Percentiles rank a stretch among this genome's conserved stretches.
These are phyloP conservation scores for Solanum hybrid DNA, from an alignment of 305 asterid species.

Conservation along the genomic window DNA sequence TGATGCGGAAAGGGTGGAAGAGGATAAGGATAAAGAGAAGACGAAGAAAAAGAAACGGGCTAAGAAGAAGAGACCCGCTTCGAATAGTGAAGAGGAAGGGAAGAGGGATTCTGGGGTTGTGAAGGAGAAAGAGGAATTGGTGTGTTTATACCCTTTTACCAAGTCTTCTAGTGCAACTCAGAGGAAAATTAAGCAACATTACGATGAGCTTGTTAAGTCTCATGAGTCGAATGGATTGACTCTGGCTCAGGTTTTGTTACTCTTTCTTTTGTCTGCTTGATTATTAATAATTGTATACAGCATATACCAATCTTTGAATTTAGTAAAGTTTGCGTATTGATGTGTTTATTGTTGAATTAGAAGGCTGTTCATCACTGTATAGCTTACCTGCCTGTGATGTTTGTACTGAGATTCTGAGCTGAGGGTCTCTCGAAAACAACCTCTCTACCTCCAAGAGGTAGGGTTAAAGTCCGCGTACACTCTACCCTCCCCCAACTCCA, in stretches of 20 bases:
- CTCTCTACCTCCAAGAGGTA: not conserved
- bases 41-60: conserved; percentile 64
- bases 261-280: not conserved
- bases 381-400: not conserved
- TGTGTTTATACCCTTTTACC: conserved; percentile 62
- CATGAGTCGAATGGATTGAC: conserved; percentile 67
- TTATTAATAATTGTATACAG: not conserved
- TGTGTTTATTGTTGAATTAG: not conserved
- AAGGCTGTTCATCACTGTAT: not conserved
- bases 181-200: conserved; percentile 68
- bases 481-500: not conserved
- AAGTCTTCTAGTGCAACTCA: conserved; percentile 64
- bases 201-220: conserved; percentile 74
- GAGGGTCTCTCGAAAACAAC: not conserved
- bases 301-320: not conserved
- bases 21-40: conserved; percentile 23
- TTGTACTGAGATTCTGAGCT: not conserved
- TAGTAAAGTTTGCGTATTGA: not conserved
- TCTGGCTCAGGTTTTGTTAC: conserved; percentile 47
- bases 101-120: conserved; percentile 8
- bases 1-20: conserved; percentile 1
- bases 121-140: conserved; percentile 28
- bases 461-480: not conserved
- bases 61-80: conserved; percentile 49
- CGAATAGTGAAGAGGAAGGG: conserved; percentile 23